Evolutionary conservation across 257 asterid genomes (phyloP).

Genomic region (Mentha longifolia): DNA sequence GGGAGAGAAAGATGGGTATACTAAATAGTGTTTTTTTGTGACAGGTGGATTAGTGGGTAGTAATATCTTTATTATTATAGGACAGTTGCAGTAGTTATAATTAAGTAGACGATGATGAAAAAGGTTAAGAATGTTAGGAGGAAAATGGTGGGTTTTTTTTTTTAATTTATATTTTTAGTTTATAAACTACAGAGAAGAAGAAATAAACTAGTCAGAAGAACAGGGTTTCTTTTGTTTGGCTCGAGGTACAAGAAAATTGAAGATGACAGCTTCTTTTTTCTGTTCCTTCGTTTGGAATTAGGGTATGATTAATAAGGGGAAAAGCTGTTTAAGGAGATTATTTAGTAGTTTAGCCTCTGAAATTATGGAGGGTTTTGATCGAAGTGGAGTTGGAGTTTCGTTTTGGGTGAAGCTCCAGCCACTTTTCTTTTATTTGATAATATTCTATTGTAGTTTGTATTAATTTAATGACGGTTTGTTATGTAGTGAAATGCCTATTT

Average conservation of each 20-base stretch:
- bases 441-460: conserved; percentile 7
- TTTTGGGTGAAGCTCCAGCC: conserved; percentile 50
- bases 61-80: conserved; percentile 3
- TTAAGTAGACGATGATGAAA: conserved; percentile 38
- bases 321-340: conserved; percentile 6
- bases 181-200: conserved; percentile 14
- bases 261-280: conserved; percentile 38
- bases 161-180: conserved; percentile 15
- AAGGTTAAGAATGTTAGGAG: conserved; percentile 28
- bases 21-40: conserved; percentile 14
- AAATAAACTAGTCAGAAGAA: conserved; percentile 14
- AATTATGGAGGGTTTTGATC: conserved; percentile 25
- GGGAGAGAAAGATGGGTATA: conserved; percentile 21
- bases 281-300: conserved; percentile 31
- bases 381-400: conserved; percentile 38
- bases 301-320: conserved; percentile 22
- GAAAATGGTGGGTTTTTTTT: background rate
- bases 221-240: conserved; percentile 37
- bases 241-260: conserved; percentile 42
- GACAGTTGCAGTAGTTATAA: conserved; percentile 22
- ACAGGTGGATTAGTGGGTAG: conserved; percentile 27
- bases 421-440: conserved; percentile 2
- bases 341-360: conserved; percentile 29
- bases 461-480: conserved; percentile 32
- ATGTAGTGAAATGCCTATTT: conserved; percentile 33